Evolutionary conservation across 805 yeast genomes (phyloP).

Genomic region (Yarrowia bubula): DNA sequence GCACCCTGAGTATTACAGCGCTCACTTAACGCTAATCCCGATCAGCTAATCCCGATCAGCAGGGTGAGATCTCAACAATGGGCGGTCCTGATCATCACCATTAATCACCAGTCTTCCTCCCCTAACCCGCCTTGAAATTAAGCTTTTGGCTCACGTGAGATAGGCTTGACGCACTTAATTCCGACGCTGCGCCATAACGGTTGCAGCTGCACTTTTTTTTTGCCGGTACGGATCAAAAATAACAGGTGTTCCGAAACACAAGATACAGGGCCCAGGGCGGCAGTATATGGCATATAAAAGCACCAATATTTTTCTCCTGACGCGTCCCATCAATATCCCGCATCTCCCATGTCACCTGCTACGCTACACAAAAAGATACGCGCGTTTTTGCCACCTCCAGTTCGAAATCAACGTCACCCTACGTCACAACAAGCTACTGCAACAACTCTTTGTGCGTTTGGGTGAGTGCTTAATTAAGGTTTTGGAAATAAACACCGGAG

Average conservation of each 20-base stretch:
- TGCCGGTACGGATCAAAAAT: neutral
- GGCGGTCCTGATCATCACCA: too few relatives aligned
- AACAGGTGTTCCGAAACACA: too few relatives aligned
- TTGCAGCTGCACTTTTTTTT: neutral
- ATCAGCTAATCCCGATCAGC: too few relatives aligned
- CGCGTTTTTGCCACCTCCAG: neutral
- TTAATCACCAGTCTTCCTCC: too few relatives aligned
- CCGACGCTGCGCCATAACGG: neutral
- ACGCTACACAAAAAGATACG: neutral
- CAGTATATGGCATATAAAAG: too few relatives aligned
- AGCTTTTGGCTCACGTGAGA: neutral
- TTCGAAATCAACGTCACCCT: neutral
- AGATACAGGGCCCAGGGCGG: too few relatives aligned
- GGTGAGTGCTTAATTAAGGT: constrained; percentile 6
- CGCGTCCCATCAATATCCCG: too few relatives aligned
- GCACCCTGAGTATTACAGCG: too few relatives aligned
- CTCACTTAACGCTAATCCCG: too few relatives aligned
- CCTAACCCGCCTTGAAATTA: neutral
- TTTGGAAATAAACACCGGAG: neutral
- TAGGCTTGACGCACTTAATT: neutral
- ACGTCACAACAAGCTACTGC: constrained; percentile 17
- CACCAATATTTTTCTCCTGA: too few relatives aligned
- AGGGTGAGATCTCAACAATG: too few relatives aligned
- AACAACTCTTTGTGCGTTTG: neutral
- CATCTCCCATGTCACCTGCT: too few relatives aligned